Evolutionary conservation across 2,329 filamentous ascomycete genomes (phyloP), one percentile per base, ranked within the genome.

Genomic region (Phoma herbarum): DNA sequence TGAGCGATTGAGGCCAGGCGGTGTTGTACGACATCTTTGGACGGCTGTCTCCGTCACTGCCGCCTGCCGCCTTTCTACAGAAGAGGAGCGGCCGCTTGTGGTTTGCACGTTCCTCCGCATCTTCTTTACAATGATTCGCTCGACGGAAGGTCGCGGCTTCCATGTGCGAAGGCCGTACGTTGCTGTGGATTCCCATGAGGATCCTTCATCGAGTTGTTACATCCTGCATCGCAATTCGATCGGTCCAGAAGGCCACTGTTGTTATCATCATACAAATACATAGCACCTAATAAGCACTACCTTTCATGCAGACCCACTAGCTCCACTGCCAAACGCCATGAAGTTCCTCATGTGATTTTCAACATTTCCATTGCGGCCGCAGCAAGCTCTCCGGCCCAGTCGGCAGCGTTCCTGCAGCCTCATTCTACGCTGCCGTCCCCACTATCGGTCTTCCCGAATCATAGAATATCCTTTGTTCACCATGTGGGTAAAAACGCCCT

Each of bases 201-300:
- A 49, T 22, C n/a, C 35, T 28, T 28, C n/a, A 41, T 39, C n/a
- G 23, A 23, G 35, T 41, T 41, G 20, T 46, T 33, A 12, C 37
- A 44, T 44, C 22, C 41, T n/a, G 41, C 41, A 28, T 44, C 23
- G 41, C 41, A 22, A n/a, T 18, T 47, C 28, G 31, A 16, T n/a
- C 11, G n/a, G 35, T 11, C n/a, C 7, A 20, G 14, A 33, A 10
- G 37, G 22, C 49, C 39, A 16, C 31, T 11, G 28, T 28, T 26
- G 6, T 29, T 41, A 25, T 49, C 20, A 49, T 28, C 31, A 37
- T 26, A 49, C 23, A n/a, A 39, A 33, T 49, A 49, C 33, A 49
- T 49, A 49, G 46, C 46, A 49, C 46, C 16, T 49, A 49, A 49
- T 49, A 49, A 28, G 33, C 46, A 39, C 33, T 41, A 20, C 23